Percentiles rank a stretch among this genome's conserved stretches.
Evolutionary conservation across 257 asterid species (phyloP).

Genomic region (Linderniella brevidens): DNA sequence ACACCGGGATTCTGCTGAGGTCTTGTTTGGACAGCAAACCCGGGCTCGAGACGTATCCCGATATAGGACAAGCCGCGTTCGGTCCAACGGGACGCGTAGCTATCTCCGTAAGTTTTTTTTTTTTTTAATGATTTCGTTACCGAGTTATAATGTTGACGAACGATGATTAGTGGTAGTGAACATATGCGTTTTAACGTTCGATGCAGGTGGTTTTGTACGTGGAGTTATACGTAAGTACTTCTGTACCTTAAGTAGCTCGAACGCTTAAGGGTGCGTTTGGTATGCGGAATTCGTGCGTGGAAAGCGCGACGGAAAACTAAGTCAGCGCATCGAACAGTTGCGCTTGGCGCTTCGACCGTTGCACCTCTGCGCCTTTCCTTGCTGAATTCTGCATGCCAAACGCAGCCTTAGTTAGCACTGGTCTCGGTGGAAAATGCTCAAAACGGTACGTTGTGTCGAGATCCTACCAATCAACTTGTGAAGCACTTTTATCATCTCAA

Average conservation of each 20-base stretch:
- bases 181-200: conserved; percentile 7
- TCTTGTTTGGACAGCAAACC: conserved; percentile 86
- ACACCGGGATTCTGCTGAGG: conserved; percentile 86
- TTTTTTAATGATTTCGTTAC: background rate
- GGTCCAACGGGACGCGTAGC: conserved; percentile 60
- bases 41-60: conserved; percentile 89
- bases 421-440: background rate
- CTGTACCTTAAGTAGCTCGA: background rate
- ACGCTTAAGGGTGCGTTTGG: too few species aligned
- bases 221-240: conserved; percentile 83
- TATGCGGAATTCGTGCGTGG: too few species aligned
- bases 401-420: background rate
- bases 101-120: conserved; percentile 54
- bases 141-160: background rate
- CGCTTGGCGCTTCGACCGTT: too few species aligned
- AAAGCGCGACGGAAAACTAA: too few species aligned
- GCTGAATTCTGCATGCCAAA: too few species aligned
- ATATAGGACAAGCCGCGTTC: conserved; percentile 95
- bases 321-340: too few species aligned
- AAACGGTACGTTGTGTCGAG: background rate
- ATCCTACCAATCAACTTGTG: too few species aligned
- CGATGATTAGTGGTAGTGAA: background rate
- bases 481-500: too few species aligned
- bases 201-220: conserved; percentile 71
- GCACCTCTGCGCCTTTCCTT: too few species aligned